Base-by-base conservation (phyloP, 2,329 filamentous ascomycete species). In the Cryphonectria japonica region DNA sequence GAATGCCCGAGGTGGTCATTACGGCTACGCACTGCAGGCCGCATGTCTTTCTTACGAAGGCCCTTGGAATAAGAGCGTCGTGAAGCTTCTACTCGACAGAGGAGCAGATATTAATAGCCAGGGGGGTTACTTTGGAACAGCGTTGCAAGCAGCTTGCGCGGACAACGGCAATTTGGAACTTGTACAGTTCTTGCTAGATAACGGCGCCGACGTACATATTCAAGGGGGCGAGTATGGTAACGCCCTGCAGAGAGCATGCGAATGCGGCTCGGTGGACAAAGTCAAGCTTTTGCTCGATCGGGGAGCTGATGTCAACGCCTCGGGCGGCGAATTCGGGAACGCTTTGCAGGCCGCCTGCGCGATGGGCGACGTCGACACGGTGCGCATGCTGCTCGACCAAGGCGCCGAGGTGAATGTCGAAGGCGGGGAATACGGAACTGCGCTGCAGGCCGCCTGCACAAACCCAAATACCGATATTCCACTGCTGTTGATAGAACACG, bases 241-340 rank as follows among this genome's bases (percentile, higher is more conserved):
- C 11, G 50, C 50, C 50, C 50, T 54, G 50, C 50, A 54, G 50
- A n/a, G n/a, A 54, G 50, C 50, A 54, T 54, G 50, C 50, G 1
- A 14, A 3, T 1, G 4, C 11, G 9, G n/a, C 8, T 2, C 1
- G 8, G 6, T 54, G 50, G 50, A 14, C 26, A 0, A 4, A 22
- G 50, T 29, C 14, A 3, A 54, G 50, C 50, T 54, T n/a, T 29
- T 29, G 50, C 50, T 54, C 50, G 9, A 54, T 29, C n/a, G n/a
- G n/a, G 50, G 50, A 4, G 50, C 50, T 9, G n/a, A 29, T n/a
- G 50, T 54, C 8, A 22, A 57, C 52, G 26, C 52, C 26, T 3
- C 52, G 13, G 52, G 52, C 8, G 26, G 52, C 52, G n/a, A 29
- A 7, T 57, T 29, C 3, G 52, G 52, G 26, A 57, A 13, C n/a